These are phyloP conservation scores for Leccinum pellstonianum DNA, from an alignment of 768 basidiomycete species.

Conservation along the genomic window DNA sequence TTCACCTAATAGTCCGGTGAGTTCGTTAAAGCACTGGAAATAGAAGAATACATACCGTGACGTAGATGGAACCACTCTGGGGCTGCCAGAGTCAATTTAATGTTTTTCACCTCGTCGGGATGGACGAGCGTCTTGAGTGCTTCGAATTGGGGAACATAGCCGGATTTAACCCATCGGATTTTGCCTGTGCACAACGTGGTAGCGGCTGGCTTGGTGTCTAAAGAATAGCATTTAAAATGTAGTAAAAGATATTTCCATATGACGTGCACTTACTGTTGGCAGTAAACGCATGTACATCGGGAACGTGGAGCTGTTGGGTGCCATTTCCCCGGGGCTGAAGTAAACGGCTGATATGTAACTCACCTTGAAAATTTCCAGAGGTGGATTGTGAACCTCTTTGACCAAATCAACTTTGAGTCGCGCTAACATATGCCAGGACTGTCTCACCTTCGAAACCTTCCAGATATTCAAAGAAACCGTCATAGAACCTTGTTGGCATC, in stretches of 20 bases:
- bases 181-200: slow-evolving; percentile 47
- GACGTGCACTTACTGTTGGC: slow-evolving; percentile 14
- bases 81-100: slow-evolving; percentile 72
- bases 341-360: too few relatives aligned
- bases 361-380: slow-evolving; percentile 29
- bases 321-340: not conserved
- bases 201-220: slow-evolving; percentile 22
- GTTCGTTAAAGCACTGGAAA: not conserved
- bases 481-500: slow-evolving; percentile 22
- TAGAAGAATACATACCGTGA: slow-evolving; percentile 28
- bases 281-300: slow-evolving; percentile 23
- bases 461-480: slow-evolving; percentile 29
- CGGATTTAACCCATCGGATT: slow-evolving; percentile 58
- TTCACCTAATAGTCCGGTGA: slow-evolving; percentile 15
- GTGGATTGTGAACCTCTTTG: slow-evolving; percentile 24
- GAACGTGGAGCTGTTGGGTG: slow-evolving; percentile 24
- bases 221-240: not conserved
- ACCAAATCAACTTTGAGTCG: not conserved
- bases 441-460: slow-evolving; percentile 27
- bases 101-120: slow-evolving; percentile 59
- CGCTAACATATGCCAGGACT: not conserved
- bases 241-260: not conserved
- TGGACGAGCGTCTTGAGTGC: slow-evolving; percentile 56
- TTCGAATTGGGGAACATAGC: slow-evolving; percentile 64
- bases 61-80: slow-evolving; percentile 63